phyloP scores from a whole-genome alignment of 495 filamentous ascomycete species.

The Neurospora sp. region DNA sequence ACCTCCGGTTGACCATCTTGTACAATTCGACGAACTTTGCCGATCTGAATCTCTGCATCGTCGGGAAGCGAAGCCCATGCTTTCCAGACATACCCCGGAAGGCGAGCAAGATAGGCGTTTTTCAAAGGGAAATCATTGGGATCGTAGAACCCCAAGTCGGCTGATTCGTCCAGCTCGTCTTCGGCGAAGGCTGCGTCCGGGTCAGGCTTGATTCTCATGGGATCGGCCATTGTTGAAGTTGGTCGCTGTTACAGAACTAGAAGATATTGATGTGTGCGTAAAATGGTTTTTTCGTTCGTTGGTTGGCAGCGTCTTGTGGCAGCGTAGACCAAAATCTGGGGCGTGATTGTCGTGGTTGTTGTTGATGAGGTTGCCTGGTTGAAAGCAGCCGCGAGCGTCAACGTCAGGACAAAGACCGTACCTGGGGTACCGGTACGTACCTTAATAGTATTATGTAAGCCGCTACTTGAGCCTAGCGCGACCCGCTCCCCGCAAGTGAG shows the following conservation, averaged over 20 bases:
- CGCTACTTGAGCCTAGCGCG: neutral
- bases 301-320: neutral
- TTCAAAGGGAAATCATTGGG: constrained; percentile 9
- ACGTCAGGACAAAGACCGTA: neutral
- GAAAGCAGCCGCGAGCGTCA: neutral
- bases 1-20: neutral
- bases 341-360: neutral
- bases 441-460: neutral
- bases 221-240: constrained; percentile 27
- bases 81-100: constrained; percentile 73
- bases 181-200: constrained; percentile 52
- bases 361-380: neutral
- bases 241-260: neutral
- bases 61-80: constrained; percentile 45
- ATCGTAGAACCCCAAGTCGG: constrained; percentile 68
- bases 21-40: constrained; percentile 50
- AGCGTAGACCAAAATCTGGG: neutral
- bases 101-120: constrained; percentile 60
- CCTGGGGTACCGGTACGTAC: neutral
- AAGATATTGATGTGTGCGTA: neutral
- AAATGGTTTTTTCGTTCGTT: neutral
- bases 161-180: constrained; percentile 76
- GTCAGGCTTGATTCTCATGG: constrained; percentile 53
- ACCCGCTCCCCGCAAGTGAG: neutral
- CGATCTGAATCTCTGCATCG: constrained; percentile 55